Evolutionary conservation across 441 rosid genomes (phyloP).

Genomic region (Gossypium lobatum): DNA sequence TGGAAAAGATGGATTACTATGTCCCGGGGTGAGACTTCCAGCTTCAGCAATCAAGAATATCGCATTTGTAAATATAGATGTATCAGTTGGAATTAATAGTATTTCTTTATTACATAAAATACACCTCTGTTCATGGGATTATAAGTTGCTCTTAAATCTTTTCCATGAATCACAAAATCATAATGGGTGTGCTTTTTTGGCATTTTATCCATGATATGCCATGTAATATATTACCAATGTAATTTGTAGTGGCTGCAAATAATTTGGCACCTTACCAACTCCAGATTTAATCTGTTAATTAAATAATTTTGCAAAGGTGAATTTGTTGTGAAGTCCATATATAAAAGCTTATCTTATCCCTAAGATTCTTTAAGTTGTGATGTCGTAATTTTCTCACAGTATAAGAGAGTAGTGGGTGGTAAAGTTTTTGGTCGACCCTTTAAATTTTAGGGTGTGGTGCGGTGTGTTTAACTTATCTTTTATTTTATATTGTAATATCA

Average conservation of each 20-base stretch:
- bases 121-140: neutral
- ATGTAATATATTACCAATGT: neutral
- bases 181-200: neutral
- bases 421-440: too few relatives aligned
- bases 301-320: too few relatives aligned
- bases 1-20: constrained; percentile 90
- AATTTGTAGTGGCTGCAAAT: neutral
- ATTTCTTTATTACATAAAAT: neutral
- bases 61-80: constrained; percentile 18
- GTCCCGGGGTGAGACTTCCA: constrained; percentile 52
- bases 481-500: too few relatives aligned
- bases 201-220: neutral
- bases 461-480: too few relatives aligned
- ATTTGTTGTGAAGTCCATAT: too few relatives aligned
- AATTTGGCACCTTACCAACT: neutral
- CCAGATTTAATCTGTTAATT: neutral
- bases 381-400: too few relatives aligned
- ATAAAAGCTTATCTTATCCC: too few relatives aligned
- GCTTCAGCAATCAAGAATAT: neutral
- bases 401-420: too few relatives aligned
- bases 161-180: neutral
- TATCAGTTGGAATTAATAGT: neutral
- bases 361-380: too few relatives aligned
- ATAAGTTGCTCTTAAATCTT: neutral
- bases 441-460: too few relatives aligned